A percentile compares a stretch with the other conserved stretches of the same genome.
phyloP scores from a whole-genome alignment of 1,284 basidiomycete genomes.

The Leccinum pachyderme region DNA sequence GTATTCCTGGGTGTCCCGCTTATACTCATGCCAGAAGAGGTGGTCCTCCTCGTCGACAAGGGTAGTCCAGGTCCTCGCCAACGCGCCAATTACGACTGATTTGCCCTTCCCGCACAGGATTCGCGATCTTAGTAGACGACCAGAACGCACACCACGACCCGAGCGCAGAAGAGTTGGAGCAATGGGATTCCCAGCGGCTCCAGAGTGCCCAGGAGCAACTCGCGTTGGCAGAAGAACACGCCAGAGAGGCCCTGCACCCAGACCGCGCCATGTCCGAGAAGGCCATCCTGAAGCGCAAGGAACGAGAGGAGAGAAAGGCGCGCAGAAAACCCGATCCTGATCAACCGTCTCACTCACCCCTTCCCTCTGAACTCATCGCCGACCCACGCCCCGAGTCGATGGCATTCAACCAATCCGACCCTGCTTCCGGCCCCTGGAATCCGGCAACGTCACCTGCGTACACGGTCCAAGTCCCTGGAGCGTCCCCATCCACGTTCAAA shows the following conservation, averaged over 20 bases:
- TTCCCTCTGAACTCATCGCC: slow-evolving; percentile 11
- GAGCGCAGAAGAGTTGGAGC: slow-evolving; percentile 45
- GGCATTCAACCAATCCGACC: slow-evolving; percentile 3
- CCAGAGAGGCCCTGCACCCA: slow-evolving; percentile 42
- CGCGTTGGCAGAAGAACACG: slow-evolving; percentile 42
- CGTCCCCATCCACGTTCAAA: slow-evolving; percentile 49
- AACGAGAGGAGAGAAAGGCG: slow-evolving; percentile 51
- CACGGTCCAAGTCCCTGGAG: slow-evolving; percentile 60
- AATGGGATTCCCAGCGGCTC: slow-evolving; percentile 55
- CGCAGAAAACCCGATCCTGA: slow-evolving; percentile 2
- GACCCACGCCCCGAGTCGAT: not conserved
- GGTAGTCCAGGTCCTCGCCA: slow-evolving; percentile 43
- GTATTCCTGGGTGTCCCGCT: slow-evolving; percentile 91
- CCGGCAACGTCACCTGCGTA: slow-evolving; percentile 36
- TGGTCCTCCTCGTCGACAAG: slow-evolving; percentile 80
- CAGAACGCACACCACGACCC: slow-evolving; percentile 61
- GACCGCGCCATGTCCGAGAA: slow-evolving; percentile 56
- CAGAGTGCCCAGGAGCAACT: slow-evolving; percentile 48
- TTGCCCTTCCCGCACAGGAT: slow-evolving; percentile 44
- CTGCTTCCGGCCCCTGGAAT: not conserved
- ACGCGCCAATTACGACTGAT: slow-evolving; percentile 3
- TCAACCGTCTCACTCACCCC: slow-evolving; percentile 33
- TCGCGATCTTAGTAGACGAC: slow-evolving; percentile 80
- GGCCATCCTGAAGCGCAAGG: slow-evolving; percentile 66
- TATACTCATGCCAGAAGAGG: slow-evolving; percentile 89